A percentile compares a stretch with the other conserved stretches of the same genome.
Evolutionary conservation across 139 green algal genomes (phyloP).

Genomic region (Picochlorum costavermella): DNA sequence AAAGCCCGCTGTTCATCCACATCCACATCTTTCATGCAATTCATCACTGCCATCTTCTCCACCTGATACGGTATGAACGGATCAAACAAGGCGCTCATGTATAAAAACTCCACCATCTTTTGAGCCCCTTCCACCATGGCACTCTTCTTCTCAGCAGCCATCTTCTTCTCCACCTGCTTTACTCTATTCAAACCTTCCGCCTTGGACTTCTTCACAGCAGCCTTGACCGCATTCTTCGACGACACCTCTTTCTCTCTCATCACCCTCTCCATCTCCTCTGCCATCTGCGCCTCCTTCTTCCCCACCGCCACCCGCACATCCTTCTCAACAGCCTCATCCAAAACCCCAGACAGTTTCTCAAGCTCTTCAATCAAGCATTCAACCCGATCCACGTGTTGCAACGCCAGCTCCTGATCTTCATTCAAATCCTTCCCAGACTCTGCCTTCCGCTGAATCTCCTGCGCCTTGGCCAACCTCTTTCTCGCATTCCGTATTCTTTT

Average conservation of each 20-base stretch:
- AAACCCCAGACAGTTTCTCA: conserved; percentile 25
- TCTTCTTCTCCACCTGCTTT: not conserved
- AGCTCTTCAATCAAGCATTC: conserved; percentile 38
- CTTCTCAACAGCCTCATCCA: conserved; percentile 13
- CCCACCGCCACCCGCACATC: conserved; percentile 2
- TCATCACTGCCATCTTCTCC: conserved; percentile 3
- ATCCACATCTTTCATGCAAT: conserved; percentile 9
- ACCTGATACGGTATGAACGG: conserved; percentile 12
- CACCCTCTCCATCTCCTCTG: not conserved
- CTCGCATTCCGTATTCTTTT: conserved; percentile 18
- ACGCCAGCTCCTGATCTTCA: conserved; percentile 24
- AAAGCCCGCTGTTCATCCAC: conserved; percentile 5
- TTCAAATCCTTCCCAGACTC: conserved; percentile 33
- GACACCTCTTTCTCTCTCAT: conserved; percentile 13
- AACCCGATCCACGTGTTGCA: not conserved
- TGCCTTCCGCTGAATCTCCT: conserved; percentile 27
- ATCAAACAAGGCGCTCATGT: conserved; percentile 16
- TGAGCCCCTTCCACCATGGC: conserved; percentile 3
- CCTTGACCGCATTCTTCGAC: not conserved
- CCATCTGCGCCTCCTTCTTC: conserved; percentile 2
- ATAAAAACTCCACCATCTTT: conserved; percentile 14
- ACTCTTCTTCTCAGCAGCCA: no score
- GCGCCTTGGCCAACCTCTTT: conserved; percentile 26
- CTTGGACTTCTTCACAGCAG: not conserved
- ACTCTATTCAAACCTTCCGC: not conserved